Evolutionary conservation across 805 yeast genomes (phyloP), one percentile per base, ranked within the genome.

Genomic region (Yamadazyma sp.): DNA sequence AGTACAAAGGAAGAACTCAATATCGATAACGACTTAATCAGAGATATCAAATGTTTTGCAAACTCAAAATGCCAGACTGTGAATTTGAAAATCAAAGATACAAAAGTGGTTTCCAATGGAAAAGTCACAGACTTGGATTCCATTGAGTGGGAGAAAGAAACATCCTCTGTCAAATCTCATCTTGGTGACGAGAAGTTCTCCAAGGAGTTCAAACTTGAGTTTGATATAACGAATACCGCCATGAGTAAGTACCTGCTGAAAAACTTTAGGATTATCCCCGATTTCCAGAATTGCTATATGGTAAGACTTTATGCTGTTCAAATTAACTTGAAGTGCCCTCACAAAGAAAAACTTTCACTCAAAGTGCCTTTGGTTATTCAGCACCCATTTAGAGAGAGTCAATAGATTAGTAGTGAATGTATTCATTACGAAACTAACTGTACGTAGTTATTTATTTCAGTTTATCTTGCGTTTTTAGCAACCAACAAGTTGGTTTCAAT

Each of bases 241-340:
- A 29, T 32, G 35, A 17, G 16, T 24, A 27, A 24, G 36, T 19
- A 22, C 26, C 30, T 19, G 11, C 49, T 52, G 12, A 48, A 50
- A 16, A 57, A 62, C 10, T 64, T 61, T 35, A 54, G 60, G 37
- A 45, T 67, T 21, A 55, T 64, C 12, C 72, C 72, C 3, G 67
- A 60, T 30, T 67, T 67, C 48, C 72, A 67, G 45, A 46, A 47
- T 11, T 67, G 72, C 40, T 49, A 52, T 28, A 22, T 61, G 32
- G 59, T 67, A 3, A 47, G 72, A 23, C 29, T 64, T 23, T 66
- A 67, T 41, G 63, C 62, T 42, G 39, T 64, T 11, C 50, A 50
- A 26, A 38, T 61, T 10, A 44, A 44, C 15, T 32, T 60, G 25
- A 53, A 51, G 32, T 45, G 49, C 19, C 48, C 54, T 2, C 23